Conservation (phyloP, 176 grass and related monocot genomes). For the Avena insularis region DNA sequence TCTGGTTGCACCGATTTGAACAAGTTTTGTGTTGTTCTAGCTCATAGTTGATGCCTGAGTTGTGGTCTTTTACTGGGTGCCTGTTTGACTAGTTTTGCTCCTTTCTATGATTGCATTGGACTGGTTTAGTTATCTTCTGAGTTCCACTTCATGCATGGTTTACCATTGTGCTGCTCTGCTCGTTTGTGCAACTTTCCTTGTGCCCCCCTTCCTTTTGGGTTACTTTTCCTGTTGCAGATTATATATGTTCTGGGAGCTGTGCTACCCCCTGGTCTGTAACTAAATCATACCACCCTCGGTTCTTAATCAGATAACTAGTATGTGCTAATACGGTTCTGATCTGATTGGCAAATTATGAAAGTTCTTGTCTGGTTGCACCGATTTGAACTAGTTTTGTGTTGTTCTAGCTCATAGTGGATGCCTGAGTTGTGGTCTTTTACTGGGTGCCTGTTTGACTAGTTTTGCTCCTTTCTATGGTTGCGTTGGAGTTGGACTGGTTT, state of each 20-base stretch:
- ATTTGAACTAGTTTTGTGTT: background rate
- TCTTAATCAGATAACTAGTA: background rate
- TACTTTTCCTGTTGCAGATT: no score
- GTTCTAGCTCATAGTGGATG: background rate
- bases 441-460: background rate
- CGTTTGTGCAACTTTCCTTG: no score
- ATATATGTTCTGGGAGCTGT: no score
- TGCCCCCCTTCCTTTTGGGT: no score
- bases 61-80: background rate
- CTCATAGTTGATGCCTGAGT: background rate
- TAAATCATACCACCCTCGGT: background rate
- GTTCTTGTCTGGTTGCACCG: background rate
- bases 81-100: background rate
- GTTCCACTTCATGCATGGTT: background rate
- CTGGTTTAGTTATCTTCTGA: background rate
- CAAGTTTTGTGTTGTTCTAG: background rate
- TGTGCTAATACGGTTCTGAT: background rate
- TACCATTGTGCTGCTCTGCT: background rate
- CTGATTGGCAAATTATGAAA: background rate
- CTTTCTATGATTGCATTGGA: background rate
- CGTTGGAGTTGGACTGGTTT: background rate
- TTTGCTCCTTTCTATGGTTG: background rate
- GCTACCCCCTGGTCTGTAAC: no score
- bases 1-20: conserved; percentile 6
- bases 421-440: background rate